Base-by-base conservation (phyloP, 2,329 filamentous ascomycete species). In the Escovopsis sp. region DNA sequence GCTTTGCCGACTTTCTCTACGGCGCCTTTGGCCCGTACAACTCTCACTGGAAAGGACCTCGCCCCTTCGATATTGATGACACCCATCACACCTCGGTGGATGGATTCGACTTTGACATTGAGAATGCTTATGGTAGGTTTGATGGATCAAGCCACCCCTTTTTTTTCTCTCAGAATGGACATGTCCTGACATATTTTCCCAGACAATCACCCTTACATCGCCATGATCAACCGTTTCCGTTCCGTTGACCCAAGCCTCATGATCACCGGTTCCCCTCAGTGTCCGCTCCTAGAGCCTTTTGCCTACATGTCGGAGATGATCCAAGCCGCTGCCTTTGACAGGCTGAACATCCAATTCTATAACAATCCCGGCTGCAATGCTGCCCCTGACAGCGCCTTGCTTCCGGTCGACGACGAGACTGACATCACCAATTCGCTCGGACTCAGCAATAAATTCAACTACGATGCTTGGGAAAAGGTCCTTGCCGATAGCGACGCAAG, bases 301-400 rank as follows among this genome's bases (percentile, higher is more conserved):
- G 59, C 58, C 40, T 49, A 57, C 41, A 56, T 65, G 52, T 53
- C 57, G 41, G 53, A 57, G 6, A 51, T 67, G 47, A 62, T 70
- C 33, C 54, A 60, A 10, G 51, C 61, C 41, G 56, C 60, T 35
- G 51, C 59, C 36, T 64, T 71, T 46, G 62, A 66, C 24, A 57
- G 61, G 12, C 53, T 66, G 34, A 68, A 65, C 50, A 52, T 71
- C 39, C 67, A 70, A 54, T 71, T 70, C 53, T 70, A 68, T 57
- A 68, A 70, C 58, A 69, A 69, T 51, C 48, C 50, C 1, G 47
- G 39, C 15, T 68, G 65, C 49, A 58, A 63, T 36, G 53, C 57
- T 24, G 50, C 62, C 45, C 31, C 50, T 13, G 45, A 48, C 39
- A 58, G 58, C 45, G 43, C 46, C 11, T 41, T 36, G 34, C 10